These are phyloP conservation scores for Fusarium siculi DNA, from an alignment of 2,329 filamentous ascomycete species.

Conservation along the genomic window DNA sequence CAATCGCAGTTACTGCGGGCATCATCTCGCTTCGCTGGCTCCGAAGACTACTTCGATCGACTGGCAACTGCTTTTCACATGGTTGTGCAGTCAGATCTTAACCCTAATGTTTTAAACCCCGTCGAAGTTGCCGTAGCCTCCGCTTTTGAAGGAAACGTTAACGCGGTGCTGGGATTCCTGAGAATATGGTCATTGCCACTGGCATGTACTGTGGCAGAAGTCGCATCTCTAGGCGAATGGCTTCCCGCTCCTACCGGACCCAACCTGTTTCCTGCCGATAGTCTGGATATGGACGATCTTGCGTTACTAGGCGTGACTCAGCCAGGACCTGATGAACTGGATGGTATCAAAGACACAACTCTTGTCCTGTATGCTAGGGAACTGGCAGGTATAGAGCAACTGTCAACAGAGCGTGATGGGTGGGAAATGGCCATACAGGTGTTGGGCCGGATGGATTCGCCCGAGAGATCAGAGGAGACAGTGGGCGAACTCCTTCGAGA, in stretches of 20 bases:
- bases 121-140: conserved; percentile 86
- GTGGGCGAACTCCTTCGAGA: conserved; percentile 78
- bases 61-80: conserved; percentile 77
- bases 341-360: conserved; percentile 81
- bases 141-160: conserved; percentile 83
- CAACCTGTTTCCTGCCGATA: conserved; percentile 67
- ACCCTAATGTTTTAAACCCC: conserved; percentile 78
- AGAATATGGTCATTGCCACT: conserved; percentile 84
- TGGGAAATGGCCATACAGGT: conserved; percentile 92
- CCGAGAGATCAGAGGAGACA: conserved; percentile 74
- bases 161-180: conserved; percentile 78
- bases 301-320: conserved; percentile 79
- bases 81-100: conserved; percentile 75
- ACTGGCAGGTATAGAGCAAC: conserved; percentile 66
- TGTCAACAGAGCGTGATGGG: conserved; percentile 69
- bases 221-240: conserved; percentile 88
- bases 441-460: conserved; percentile 82
- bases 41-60: conserved; percentile 78
- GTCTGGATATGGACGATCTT: conserved; percentile 84
- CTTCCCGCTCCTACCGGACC: conserved; percentile 61
- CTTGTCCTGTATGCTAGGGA: conserved; percentile 79
- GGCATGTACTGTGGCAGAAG: conserved; percentile 81
- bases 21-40: conserved; percentile 59
- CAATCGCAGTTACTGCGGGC: conserved; percentile 53
- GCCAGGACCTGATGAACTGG: conserved; percentile 66